Evolutionary conservation across 2,329 filamentous ascomycete genomes (phyloP), one percentile per base, ranked within the genome.

Genomic region (Penicillium sp.): DNA sequence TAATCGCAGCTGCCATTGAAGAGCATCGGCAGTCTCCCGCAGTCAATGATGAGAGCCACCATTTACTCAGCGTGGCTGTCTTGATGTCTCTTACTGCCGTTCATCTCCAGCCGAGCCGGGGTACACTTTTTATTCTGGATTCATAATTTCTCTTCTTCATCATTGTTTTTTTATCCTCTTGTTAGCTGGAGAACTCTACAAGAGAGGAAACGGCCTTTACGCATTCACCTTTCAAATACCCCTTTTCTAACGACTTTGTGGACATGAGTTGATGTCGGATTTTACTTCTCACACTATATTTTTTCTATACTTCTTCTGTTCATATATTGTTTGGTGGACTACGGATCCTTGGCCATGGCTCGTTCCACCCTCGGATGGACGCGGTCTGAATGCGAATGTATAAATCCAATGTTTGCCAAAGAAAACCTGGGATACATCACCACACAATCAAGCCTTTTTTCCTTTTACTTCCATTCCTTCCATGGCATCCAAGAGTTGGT

Each of bases 221-320:
- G 56, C 54, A 20, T 33, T 47, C 31, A 47, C 45, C 43, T 50
- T 60, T 59, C 53, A 58, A 65, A 68, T 67, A 67, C 63, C 64
- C 65, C 63, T 50, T 49, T 56, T 56, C 53, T 61, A 57, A 66
- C 49, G 57, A 60, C 44, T 58, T 62, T 57, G 54, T 56, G 56
- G 54, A 60, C 59, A 70, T 49, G 66, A 69, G 59, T 65, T 65
- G 57, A 68, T 58, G 64, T 57, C 59, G 33, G 55, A 49, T 55
- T 55, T 53, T 53, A 57, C 49, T 52, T 53, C 53, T 55, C 55
- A 53, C 44, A 55, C 48, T 57, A 50, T 42, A 25, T 47, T 46
- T 53, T 18, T 58, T 47, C 46, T 55, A 56, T 44, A 32, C 47
- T 61, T 59, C 53, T 53, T 44, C 38, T 61, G 59, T 61, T 48